Percentiles rank a stretch among this genome's conserved stretches.
Conservation (phyloP, 345 rosid genomes). For the Syzygium oleosum region DNA sequence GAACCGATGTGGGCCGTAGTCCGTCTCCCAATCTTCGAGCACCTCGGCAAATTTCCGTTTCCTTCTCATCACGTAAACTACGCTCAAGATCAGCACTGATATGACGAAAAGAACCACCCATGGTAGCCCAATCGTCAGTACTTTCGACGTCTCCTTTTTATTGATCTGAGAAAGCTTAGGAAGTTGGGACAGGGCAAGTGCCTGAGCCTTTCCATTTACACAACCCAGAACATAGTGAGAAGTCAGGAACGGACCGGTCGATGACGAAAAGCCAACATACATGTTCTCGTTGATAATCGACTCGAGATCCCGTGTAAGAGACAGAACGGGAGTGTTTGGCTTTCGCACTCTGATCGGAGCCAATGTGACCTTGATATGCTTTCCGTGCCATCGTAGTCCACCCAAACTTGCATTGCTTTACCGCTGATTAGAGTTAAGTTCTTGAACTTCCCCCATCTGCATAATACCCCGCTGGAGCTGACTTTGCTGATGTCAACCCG, state of each 20-base stretch:
- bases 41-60: constrained; percentile 50
- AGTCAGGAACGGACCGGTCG: constrained; percentile 34
- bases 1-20: constrained; percentile 52
- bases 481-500: constrained; percentile 18
- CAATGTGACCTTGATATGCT: constrained; percentile 34
- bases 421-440: constrained; percentile 16
- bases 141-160: constrained; percentile 15
- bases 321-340: constrained; percentile 39
- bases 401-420: constrained; percentile 35
- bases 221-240: constrained; percentile 52
- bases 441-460: not conserved
- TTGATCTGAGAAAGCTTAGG: constrained; percentile 52
- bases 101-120: constrained; percentile 16
- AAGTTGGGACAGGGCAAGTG: constrained; percentile 35
- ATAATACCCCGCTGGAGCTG: constrained; percentile 34
- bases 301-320: constrained; percentile 31
- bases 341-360: constrained; percentile 26
- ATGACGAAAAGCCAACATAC: constrained; percentile 72
- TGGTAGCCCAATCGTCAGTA: constrained; percentile 44
- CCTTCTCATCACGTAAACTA: constrained; percentile 22
- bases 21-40: constrained; percentile 71
- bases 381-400: constrained; percentile 35
- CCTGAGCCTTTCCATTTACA: constrained; percentile 36
- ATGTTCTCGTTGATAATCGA: constrained; percentile 15
- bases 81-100: constrained; percentile 4